Conservation (phyloP, 805 yeast genomes). For the Torulaspora microellipsoides region DNA sequence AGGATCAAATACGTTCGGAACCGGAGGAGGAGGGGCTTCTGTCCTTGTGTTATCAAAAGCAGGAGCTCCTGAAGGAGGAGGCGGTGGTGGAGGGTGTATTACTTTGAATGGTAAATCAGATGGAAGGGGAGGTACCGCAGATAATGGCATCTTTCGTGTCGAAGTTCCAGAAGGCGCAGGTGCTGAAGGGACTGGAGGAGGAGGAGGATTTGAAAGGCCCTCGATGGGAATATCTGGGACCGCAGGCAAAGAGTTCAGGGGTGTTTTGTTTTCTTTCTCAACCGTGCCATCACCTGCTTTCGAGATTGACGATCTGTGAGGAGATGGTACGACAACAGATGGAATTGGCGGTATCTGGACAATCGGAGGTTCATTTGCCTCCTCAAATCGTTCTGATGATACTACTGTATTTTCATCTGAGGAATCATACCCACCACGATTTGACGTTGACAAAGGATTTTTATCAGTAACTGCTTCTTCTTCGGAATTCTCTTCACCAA, state of each 20-base stretch:
- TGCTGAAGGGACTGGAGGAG: not conserved
- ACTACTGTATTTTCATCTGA: slow-evolving; percentile 17
- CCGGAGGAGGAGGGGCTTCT: not conserved
- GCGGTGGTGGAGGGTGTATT: slow-evolving; percentile 13
- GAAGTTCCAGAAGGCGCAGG: slow-evolving; percentile 1
- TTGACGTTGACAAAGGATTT: no score
- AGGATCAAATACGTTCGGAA: slow-evolving; percentile 5
- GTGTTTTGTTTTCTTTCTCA: not conserved
- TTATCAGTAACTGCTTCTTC: slow-evolving; percentile 6
- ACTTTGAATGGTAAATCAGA: slow-evolving; percentile 8
- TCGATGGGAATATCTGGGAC: slow-evolving; percentile 1
- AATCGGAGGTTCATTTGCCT: no score
- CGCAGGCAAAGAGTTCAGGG: not conserved
- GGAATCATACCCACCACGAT: slow-evolving; percentile 20
- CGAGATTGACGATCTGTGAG: not conserved
- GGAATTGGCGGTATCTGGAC: not conserved
- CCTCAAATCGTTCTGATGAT: not conserved
- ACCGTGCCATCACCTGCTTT: not conserved
- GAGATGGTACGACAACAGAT: slow-evolving; percentile 5
- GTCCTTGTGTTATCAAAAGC: not conserved
- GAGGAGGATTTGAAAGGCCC: not conserved
- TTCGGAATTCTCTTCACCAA: not conserved
- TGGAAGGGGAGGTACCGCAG: slow-evolving; percentile 9
- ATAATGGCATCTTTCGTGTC: slow-evolving; percentile 2
- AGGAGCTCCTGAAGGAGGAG: slow-evolving; percentile 12